Percentiles rank a stretch among this genome's conserved stretches.
Conservation (phyloP, 2,329 filamentous ascomycete genomes). For the Anisogramma anomala region DNA sequence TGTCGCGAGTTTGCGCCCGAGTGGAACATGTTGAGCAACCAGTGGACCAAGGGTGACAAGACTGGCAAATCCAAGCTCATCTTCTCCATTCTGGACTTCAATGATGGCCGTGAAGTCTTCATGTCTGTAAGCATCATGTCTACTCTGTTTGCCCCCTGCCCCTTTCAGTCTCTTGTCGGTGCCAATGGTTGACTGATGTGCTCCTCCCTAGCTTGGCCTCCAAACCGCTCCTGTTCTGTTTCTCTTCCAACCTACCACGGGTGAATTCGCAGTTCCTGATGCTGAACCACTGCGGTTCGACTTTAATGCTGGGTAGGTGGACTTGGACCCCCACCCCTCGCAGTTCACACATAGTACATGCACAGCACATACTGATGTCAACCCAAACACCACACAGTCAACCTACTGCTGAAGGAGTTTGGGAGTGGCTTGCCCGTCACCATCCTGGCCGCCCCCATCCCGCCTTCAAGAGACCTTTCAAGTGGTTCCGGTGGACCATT, state of each 20-base stretch:
- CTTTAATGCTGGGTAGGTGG: slow-evolving; percentile 63
- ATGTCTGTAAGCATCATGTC: slow-evolving; percentile 53
- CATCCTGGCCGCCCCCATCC: slow-evolving; percentile 71
- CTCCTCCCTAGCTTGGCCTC: slow-evolving; percentile 57
- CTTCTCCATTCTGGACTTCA: slow-evolving; percentile 80
- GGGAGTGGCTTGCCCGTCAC: slow-evolving; percentile 67
- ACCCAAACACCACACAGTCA: slow-evolving; percentile 37
- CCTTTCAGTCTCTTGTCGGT: no score
- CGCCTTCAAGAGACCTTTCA: slow-evolving; percentile 68
- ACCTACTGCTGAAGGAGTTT: slow-evolving; percentile 64
- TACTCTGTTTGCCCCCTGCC: not conserved
- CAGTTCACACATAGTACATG: not conserved
- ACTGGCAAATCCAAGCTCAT: slow-evolving; percentile 59
- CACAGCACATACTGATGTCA: not conserved
- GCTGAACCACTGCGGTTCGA: slow-evolving; percentile 68
- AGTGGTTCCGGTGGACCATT: slow-evolving; percentile 60
- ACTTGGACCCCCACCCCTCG: not conserved
- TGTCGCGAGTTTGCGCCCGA: slow-evolving; percentile 90
- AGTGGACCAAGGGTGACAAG: slow-evolving; percentile 80
- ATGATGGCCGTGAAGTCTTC: slow-evolving; percentile 72
- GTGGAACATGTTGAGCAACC: slow-evolving; percentile 76
- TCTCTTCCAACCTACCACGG: slow-evolving; percentile 74
- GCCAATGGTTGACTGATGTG: not conserved
- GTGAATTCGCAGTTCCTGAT: slow-evolving; percentile 62
- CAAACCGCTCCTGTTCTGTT: slow-evolving; percentile 89